Conservation (phyloP, 768 basidiomycete species). For the Xerocomus potaroensis region DNA sequence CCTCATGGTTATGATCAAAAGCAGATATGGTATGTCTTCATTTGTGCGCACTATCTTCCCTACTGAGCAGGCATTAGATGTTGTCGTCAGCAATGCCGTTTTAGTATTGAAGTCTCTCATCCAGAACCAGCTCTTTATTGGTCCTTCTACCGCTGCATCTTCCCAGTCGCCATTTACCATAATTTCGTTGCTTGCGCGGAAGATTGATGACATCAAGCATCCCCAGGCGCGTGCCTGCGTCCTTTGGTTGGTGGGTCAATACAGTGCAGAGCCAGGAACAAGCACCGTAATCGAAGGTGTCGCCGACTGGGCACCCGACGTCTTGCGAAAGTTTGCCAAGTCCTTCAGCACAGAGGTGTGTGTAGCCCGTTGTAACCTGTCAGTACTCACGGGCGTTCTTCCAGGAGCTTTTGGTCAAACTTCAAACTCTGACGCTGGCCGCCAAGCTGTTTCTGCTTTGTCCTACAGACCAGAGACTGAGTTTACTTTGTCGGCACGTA, state of each 20-base stretch:
- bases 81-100: conserved; percentile 75
- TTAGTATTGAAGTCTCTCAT: conserved; percentile 83
- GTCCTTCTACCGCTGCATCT: conserved; percentile 26
- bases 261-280: conserved; percentile 45
- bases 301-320: conserved; percentile 82
- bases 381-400: neutral
- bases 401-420: conserved; percentile 65
- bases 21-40: conserved; percentile 54
- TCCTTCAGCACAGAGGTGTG: conserved; percentile 68
- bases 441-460: conserved; percentile 77
- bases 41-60: neutral
- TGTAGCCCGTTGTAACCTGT: neutral
- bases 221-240: conserved; percentile 82
- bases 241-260: conserved; percentile 91
- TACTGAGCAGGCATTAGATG: conserved; percentile 44
- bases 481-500: conserved; percentile 63
- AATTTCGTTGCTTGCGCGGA: conserved; percentile 72
- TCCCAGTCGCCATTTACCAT: conserved; percentile 52
- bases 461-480: conserved; percentile 47
- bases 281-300: conserved; percentile 48
- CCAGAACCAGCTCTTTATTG: conserved; percentile 53
- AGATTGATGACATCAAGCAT: conserved; percentile 76
- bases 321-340: conserved; percentile 75
- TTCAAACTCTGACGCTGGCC: conserved; percentile 81
- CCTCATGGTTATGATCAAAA: conserved; percentile 78